Evolutionary conservation across 768 basidiomycete species (phyloP).

Genomic region (Suillus ampliporus): DNA sequence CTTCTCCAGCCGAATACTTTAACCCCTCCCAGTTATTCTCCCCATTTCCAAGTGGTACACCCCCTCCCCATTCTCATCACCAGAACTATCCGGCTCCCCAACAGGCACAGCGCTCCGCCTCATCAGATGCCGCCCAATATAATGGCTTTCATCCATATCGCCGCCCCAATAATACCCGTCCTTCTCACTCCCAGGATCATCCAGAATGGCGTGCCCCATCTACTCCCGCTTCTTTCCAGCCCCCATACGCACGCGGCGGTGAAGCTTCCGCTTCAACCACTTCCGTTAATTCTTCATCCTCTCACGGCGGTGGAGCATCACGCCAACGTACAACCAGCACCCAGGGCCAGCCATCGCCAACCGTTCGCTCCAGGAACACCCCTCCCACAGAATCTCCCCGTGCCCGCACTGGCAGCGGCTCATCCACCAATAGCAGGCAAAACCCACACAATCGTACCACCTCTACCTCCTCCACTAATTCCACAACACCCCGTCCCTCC

Average conservation of each 20-base stretch:
- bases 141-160: constrained; percentile 85
- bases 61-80: constrained; percentile 54
- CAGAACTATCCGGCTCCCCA: constrained; percentile 32
- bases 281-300: constrained; percentile 72
- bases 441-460: constrained; percentile 38
- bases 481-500: constrained; percentile 32
- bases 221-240: no score
- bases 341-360: constrained; percentile 71
- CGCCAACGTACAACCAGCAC: constrained; percentile 75
- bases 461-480: constrained; percentile 34
- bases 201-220: constrained; percentile 61
- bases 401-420: constrained; percentile 36
- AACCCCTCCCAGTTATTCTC: constrained; percentile 65
- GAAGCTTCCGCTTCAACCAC: constrained; percentile 83
- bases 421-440: constrained; percentile 29
- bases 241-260: constrained; percentile 78
- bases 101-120: constrained; percentile 45
- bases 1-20: constrained; percentile 58
- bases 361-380: constrained; percentile 44
- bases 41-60: constrained; percentile 73
- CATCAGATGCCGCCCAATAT: constrained; percentile 39
- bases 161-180: constrained; percentile 56
- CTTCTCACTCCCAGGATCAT: constrained; percentile 28
- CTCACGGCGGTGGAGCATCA: constrained; percentile 42
- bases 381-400: constrained; percentile 38